A percentile compares a stretch with the other conserved stretches of the same genome.
phyloP scores from a whole-genome alignment of 495 filamentous ascomycete genomes.

The Xylaria sp. region DNA sequence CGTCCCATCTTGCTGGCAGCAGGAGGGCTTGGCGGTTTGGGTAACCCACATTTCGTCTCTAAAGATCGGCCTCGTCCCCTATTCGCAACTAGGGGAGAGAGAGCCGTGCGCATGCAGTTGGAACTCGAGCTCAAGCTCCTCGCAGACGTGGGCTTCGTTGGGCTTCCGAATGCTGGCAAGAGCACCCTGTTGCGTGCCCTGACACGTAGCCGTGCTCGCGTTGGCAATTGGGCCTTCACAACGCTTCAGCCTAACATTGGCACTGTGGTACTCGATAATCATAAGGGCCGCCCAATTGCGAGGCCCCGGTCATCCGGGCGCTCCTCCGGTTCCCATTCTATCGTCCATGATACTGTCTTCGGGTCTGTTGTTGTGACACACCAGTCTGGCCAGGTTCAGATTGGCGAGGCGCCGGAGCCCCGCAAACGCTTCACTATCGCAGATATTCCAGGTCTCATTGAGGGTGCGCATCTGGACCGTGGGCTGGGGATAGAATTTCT shows the following conservation, averaged over 20 bases:
- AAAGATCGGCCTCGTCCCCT: slow-evolving; percentile 73
- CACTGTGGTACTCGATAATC: slow-evolving; percentile 87
- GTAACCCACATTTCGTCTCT: slow-evolving; percentile 90
- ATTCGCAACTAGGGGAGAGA: slow-evolving; percentile 86
- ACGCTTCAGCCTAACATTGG: slow-evolving; percentile 94
- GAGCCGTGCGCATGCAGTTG: slow-evolving; percentile 75
- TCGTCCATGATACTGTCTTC: slow-evolving; percentile 39
- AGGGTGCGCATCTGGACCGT: slow-evolving; percentile 89
- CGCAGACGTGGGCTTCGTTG: slow-evolving; percentile 92
- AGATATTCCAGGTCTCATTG: slow-evolving; percentile 92
- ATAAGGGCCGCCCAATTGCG: slow-evolving; percentile 65
- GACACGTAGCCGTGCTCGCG: slow-evolving; percentile 81
- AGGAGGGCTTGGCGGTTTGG: slow-evolving; percentile 86
- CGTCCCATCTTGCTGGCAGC: slow-evolving; percentile 88
- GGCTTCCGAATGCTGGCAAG: slow-evolving; percentile 95
- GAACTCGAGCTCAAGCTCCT: slow-evolving; percentile 94
- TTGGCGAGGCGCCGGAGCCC: slow-evolving; percentile 44
- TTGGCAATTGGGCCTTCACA: slow-evolving; percentile 97
- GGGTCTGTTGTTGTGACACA: slow-evolving; percentile 38
- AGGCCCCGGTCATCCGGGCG: slow-evolving; percentile 40
- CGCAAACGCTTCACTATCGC: slow-evolving; percentile 89
- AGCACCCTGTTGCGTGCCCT: slow-evolving; percentile 88
- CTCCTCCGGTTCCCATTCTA: slow-evolving; percentile 46
- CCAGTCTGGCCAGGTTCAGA: slow-evolving; percentile 13
- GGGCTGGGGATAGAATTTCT: slow-evolving; percentile 92